A percentile compares a stretch with the other conserved stretches of the same genome.
phyloP scores from a whole-genome alignment of 2,329 filamentous ascomycete genomes.

The Dactylellina parvicollis region DNA sequence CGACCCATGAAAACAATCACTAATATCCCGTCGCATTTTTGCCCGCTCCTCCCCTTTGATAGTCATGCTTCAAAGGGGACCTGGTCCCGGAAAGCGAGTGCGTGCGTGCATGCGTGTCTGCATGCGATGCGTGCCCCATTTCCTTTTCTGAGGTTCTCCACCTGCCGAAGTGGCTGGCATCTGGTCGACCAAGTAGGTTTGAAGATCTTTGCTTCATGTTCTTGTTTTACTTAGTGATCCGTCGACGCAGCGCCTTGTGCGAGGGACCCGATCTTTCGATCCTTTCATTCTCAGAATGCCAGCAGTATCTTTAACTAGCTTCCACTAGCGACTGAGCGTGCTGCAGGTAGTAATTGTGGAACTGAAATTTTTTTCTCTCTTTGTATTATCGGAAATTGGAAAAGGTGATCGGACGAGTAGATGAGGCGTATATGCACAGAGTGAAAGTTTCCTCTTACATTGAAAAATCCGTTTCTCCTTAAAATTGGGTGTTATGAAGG shows the following conservation, averaged over 20 bases:
- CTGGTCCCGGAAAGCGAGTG: neutral
- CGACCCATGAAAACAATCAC: constrained; percentile 48
- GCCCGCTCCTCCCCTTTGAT: neutral
- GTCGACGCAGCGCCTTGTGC: too few relatives aligned
- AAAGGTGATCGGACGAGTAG: neutral
- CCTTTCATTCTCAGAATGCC: too few relatives aligned
- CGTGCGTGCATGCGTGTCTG: neutral
- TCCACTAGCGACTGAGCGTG: too few relatives aligned
- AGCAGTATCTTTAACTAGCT: neutral
- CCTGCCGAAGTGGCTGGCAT: constrained; percentile 20
- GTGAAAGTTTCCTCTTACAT: neutral
- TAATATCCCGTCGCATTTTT: constrained; percentile 35
- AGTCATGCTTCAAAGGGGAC: neutral
- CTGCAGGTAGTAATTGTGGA: too few relatives aligned
- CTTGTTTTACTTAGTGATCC: neutral
- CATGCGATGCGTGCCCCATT: constrained; percentile 28
- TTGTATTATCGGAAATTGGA: too few relatives aligned
- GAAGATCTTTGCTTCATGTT: constrained; percentile 6
- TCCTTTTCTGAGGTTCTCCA: constrained; percentile 29
- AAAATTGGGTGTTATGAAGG: neutral
- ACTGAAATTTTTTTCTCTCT: too few relatives aligned
- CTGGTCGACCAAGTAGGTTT: too few relatives aligned
- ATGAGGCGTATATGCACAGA: neutral
- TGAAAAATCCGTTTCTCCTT: neutral
- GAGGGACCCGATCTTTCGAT: too few relatives aligned